These are phyloP conservation scores for Sideroxylon spinosum DNA, from an alignment of 179 eudicot genomes.

Conservation along the genomic window DNA sequence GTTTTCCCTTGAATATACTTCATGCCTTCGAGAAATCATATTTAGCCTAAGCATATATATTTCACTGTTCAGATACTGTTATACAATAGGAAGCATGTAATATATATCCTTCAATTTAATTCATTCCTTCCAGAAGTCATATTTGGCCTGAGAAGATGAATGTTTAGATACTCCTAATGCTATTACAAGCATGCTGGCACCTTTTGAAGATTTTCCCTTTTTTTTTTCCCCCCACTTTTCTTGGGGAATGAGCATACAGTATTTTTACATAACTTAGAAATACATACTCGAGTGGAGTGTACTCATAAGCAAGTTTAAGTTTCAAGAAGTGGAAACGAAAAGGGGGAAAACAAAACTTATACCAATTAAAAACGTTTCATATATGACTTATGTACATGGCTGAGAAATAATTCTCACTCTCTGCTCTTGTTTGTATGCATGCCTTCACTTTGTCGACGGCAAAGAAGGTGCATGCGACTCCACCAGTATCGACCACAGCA, in stretches of 20 bases:
- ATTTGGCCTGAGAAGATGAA: not conserved
- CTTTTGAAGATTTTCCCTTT: not conserved
- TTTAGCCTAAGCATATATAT: too few relatives aligned
- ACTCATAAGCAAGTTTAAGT: not conserved
- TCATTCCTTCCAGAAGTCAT: not conserved
- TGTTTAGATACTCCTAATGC: not conserved
- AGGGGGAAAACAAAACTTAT: constrained; percentile 8
- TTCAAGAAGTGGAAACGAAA: not conserved
- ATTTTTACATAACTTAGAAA: constrained; percentile 10
- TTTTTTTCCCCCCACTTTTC: too few relatives aligned
- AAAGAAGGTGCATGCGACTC: constrained; percentile 59
- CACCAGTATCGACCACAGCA: constrained; percentile 81
- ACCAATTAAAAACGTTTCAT: not conserved
- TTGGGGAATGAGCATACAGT: not conserved
- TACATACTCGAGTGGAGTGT: not conserved
- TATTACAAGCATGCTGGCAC: not conserved
- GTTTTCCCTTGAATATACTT: too few relatives aligned
- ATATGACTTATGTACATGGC: constrained; percentile 23
- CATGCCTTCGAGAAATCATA: too few relatives aligned
- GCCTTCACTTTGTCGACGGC: constrained; percentile 40
- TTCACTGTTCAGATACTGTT: too few relatives aligned
- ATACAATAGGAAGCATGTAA: too few relatives aligned
- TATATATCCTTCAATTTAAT: not conserved
- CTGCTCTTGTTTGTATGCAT: constrained; percentile 18
- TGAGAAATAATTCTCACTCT: constrained; percentile 15